Evolutionary conservation across 352 stramenopile genomes (phyloP), one percentile per base, ranked within the genome.

Genomic region (Phytophthora fragariae): DNA sequence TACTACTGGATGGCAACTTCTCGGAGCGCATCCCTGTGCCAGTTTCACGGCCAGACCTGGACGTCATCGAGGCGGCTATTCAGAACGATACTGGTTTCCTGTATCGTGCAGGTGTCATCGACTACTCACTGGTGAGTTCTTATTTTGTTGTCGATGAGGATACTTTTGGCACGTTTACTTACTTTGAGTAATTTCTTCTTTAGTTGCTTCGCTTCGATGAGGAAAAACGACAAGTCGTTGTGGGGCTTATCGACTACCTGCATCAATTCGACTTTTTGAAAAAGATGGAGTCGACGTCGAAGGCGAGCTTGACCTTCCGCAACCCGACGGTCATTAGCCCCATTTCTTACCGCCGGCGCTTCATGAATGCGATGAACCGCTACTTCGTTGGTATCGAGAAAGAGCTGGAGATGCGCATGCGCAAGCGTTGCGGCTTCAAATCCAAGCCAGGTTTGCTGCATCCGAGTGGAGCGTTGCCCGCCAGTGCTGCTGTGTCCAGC

Each of bases 211-310:
- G 92, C 15, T 95, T 97, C 53, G 86, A 97, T 64, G 90, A 97
- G 64, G 76, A 92, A 15, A 86, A 88, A 17, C 84, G 89, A 0
- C 81, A 87, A 66, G 81, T 97, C 17, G 80, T 93, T 17, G 83
- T 94, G 11, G 86, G 87, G 1, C 71, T 97, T 14, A 97, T 97
- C 62, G 90, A 97, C 63, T 97, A 95, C 56, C 65, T 97, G 60
- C 90, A 97, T 58, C 90, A 97, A 55, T 97, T 94, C 59, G 90
- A 97, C 65, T 94, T 97, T 62, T 65, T 97, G 17, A 97, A 97
- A 68, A 95, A 95, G 59, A 95, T 97, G 84, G 90, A 97, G 71
- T 97, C 90, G 19, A 95, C 88, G 2, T 95, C 90, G 1, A 97
- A 97, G 62, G 88, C 89, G 0, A 92, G 85, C 33, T 75, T 95